phyloP scores from a whole-genome alignment of 2,329 filamentous ascomycete genomes.

The Cylindrodendrum hubeiense region DNA sequence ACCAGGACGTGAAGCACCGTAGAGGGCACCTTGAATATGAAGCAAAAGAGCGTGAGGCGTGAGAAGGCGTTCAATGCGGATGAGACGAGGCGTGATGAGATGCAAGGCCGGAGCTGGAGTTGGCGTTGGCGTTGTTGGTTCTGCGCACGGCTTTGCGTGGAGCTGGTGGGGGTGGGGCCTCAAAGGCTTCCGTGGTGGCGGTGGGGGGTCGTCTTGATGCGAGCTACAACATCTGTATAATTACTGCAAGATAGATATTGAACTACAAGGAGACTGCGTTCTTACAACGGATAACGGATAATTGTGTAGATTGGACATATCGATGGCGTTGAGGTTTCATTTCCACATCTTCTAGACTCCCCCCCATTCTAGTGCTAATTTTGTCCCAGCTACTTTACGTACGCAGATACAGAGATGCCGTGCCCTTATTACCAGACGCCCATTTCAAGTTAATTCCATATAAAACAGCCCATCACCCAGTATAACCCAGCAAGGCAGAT shows the following conservation, averaged over 20 bases:
- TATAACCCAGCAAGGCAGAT: constrained; percentile 15
- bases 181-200: constrained; percentile 34
- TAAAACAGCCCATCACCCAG: constrained; percentile 19
- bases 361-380: constrained; percentile 10
- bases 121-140: constrained; percentile 14
- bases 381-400: constrained; percentile 20
- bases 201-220: neutral
- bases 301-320: neutral
- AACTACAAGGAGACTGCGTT: too few relatives aligned
- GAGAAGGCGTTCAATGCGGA: constrained; percentile 1
- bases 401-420: constrained; percentile 18
- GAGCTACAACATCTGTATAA: neutral
- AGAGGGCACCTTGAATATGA: neutral
- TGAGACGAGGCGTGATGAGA: constrained; percentile 5
- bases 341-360: constrained; percentile 8
- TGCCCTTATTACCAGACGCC: constrained; percentile 24
- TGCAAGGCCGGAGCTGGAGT: constrained; percentile 28
- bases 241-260: too few relatives aligned
- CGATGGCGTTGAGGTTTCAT: constrained; percentile 13
- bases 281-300: too few relatives aligned
- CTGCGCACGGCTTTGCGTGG: constrained; percentile 7
- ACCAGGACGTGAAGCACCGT: neutral
- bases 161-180: constrained; percentile 38
- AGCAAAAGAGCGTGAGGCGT: neutral
- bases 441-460: constrained; percentile 13